Base-by-base conservation (phyloP, 441 rosid species). In the Aleurites moluccanus region DNA sequence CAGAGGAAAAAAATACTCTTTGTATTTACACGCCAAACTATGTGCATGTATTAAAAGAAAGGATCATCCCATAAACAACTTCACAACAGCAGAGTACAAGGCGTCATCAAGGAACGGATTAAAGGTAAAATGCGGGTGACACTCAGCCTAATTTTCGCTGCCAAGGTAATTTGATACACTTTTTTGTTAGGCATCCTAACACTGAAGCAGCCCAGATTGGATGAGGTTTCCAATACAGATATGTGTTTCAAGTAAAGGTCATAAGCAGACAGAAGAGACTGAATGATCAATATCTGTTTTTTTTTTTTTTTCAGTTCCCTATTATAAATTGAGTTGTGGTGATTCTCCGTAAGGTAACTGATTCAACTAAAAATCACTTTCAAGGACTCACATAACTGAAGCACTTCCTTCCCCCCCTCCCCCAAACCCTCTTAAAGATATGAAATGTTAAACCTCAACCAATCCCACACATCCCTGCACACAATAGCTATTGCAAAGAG, bases 401-500 rank as follows among this genome's bases (percentile, higher is more conserved):
- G 9, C 10, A 56, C 28, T 13, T n/a, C 21, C 15, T 11, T 6
- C n/a, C 14, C 8, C n/a, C 63, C 16, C 23, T n/a, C n/a, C n/a
- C n/a, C n/a, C n/a, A n/a, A n/a, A n/a, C n/a, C n/a, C n/a, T n/a
- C 1, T 53, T 8, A 10, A 28, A 33, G 35, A 59, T 67, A 35
- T 28, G 75, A 57, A 78, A 67, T 28, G 14, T 33, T 18, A 23
- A 57, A 30, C 73, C 28, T 64, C 30, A 42, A 55, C 21, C 63
- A 45, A 33, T 47, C 50, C 69, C 16, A 49, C 52, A 6, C 56
- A 73, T 47, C n/a, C 25, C 18, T 11, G 28, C 10, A 53, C 11
- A 27, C 30, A 35, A 38, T 35, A 47, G 56, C 4, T 38, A 73
- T 0, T 27, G 33, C 33, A 20, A 33, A 27, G 33, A 40, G 55